Evolutionary conservation across 345 rosid genomes (phyloP).

Genomic region (Arabis alpina): DNA sequence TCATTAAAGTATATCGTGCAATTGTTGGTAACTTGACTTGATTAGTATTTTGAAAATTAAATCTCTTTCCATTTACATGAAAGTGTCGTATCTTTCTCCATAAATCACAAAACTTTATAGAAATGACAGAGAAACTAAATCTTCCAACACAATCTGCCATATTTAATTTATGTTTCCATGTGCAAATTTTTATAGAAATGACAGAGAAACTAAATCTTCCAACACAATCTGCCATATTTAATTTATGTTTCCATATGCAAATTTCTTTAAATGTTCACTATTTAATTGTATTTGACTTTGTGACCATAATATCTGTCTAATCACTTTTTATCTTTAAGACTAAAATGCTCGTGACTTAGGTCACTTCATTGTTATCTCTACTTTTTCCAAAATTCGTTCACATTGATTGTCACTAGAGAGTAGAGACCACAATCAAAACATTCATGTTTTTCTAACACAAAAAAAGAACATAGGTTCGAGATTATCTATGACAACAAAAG

Average conservation of each 20-base stretch:
- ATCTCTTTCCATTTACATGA: constrained; percentile 2
- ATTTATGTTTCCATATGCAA: too few relatives aligned
- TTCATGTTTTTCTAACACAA: background rate
- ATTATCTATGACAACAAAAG: constrained; percentile 8
- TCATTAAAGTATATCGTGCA: constrained; percentile 15
- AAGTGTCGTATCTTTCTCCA: background rate
- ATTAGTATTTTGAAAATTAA: background rate
- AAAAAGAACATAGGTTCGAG: background rate
- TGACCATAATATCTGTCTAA: too few relatives aligned
- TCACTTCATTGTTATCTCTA: too few relatives aligned
- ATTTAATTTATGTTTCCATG: too few relatives aligned
- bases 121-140: too few relatives aligned
- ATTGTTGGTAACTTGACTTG: constrained; percentile 15
- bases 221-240: too few relatives aligned
- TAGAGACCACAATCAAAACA: background rate
- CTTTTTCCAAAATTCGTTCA: background rate
- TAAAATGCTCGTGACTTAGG: too few relatives aligned
- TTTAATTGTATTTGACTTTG: too few relatives aligned
- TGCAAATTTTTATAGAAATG: too few relatives aligned
- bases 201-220: too few relatives aligned
- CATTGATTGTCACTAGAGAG: background rate
- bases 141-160: background rate
- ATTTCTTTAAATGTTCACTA: too few relatives aligned
- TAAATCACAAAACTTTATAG: background rate
- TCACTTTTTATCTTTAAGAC: background rate